Percentiles rank a stretch among this genome's conserved stretches.
Evolutionary conservation across 306 rosid genomes (phyloP).

Genomic region (Abrus pulchellus): DNA sequence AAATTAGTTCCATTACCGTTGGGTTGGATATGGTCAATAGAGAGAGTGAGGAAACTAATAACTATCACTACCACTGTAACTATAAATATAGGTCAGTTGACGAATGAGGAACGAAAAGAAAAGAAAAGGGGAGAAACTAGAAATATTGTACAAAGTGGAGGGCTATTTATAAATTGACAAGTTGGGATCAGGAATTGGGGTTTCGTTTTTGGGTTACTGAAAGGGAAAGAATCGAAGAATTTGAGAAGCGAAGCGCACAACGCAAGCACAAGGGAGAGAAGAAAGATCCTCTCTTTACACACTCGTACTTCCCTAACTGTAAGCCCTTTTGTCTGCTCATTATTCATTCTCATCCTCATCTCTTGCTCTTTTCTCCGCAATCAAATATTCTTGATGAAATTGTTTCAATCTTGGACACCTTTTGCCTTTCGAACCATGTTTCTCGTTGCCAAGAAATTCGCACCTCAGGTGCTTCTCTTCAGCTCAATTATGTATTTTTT

Average conservation of each 20-base stretch:
- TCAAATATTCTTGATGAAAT: too few relatives aligned
- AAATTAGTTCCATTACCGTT: too few relatives aligned
- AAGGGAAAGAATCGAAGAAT: background rate
- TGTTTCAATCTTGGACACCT: background rate
- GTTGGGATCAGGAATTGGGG: background rate
- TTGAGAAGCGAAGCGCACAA: background rate
- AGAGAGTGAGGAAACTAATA: too few relatives aligned
- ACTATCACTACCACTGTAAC: too few relatives aligned
- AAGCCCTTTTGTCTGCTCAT: background rate
- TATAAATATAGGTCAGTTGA: too few relatives aligned
- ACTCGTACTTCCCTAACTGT: background rate
- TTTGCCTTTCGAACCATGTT: background rate
- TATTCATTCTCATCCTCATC: background rate
- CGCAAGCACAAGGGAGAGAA: background rate
- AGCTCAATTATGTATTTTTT: background rate
- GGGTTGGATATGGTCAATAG: too few relatives aligned
- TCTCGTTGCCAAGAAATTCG: background rate
- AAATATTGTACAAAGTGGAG: background rate
- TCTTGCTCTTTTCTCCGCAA: background rate
- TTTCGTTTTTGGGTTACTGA: background rate
- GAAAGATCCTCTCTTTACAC: background rate
- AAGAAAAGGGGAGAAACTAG: background rate
- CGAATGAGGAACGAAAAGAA: too few relatives aligned
- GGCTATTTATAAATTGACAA: background rate
- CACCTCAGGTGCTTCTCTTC: conserved; percentile 8